Base-by-base conservation (phyloP, 1,284 basidiomycete genomes). In the Sporisorium reilianum region DNA sequence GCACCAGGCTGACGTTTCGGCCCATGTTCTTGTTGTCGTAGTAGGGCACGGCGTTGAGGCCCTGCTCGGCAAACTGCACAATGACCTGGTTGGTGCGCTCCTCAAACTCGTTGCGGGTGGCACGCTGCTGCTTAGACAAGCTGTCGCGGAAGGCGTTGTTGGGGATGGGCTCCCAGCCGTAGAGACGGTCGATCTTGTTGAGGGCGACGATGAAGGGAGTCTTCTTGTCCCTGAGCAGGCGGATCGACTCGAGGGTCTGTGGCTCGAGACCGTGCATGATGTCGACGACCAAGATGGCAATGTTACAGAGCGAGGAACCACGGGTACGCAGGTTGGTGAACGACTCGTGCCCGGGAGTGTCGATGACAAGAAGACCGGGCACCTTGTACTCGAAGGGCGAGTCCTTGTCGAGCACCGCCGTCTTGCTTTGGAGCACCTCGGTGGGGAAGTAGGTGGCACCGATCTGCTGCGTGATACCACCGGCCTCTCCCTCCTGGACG, bases 401-500 rank as follows among this genome's bases (percentile, higher is more conserved):
- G 77, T 94, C 91, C 86, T 90, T 92, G 87, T 97, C 96, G 86
- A 99, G 87, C 20, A 97, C 94, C 20, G 88, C 88, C 1, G 96
- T 98, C 89, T 99, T 99, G 60, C 90, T 89, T 86, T 92, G 90
- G 85, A 99, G 97, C 8, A 95, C 94, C n/a, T 95, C 93, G 52
- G 92, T 91, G 50, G 97, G 97, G 90, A 99, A 99, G 88, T 97
- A 99, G 0, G 97, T 99, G n/a, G 97, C 97, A 88, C 97, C 97
- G 79, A 99, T 99, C 85, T 99, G 97, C 86, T 99, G 97, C 0
- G 97, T 99, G 85, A 99, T 99, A 88, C 97, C 97, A 84, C 97
- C 97, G 2, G 97, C 97, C 89, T 99, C 97, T 65, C 97, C 97
- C 85, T 97, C 96, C 87, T 99, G 96, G 20, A 99, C 97, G 80